Base-by-base conservation (phyloP, 176 grass and related monocot species). In the Avena eriantha region DNA sequence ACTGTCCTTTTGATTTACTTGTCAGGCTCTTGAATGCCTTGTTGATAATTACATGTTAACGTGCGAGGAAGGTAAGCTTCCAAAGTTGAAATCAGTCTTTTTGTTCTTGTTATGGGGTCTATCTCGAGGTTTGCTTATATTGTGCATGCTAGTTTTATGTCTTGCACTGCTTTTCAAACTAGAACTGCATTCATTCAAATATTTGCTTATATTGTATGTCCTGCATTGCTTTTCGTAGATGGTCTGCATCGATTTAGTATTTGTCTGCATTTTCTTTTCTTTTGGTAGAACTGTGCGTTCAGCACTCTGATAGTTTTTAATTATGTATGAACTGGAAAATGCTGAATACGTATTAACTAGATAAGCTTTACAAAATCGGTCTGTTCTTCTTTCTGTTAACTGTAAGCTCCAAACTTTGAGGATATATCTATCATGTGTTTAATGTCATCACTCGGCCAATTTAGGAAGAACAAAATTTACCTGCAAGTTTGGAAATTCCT, bases 31-130 rank as follows among this genome's bases (percentile, higher is more conserved):
- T 22, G 94, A 98, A 91, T 96, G 97, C 78, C 88, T 98, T 79
- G 87, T 98, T 19, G 97, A 98, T 87, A 98, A 96, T 70, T 98
- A 98, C 87, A 98, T 98, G 97, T 88, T 98, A 63, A 94, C 97
- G 7, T 96, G 90, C 9, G 92, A 96, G 70, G 97, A 98, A 94
- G 97, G 97, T 98, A 91, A 77, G 69, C 19, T 83, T 78, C 8
- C 53, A 71, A 69, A 72, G 18, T 21, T 33, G 11, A 76, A 18
- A 34, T 76, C 49, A 21, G 50, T 39, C 53, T 34, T 53, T 78
- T 82, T 18, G 3, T 86, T 56, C 19, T 80, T 49, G 1, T 33
- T 31, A n/a, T 41, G 11, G 31, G 10, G 45, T 58, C 22, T 69
- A 10, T 82, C 29, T 84, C 48, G 33, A 80, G 24, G 68, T 69